Conservation (phyloP, 805 yeast genomes). For the Nakazawaea populi region DNA sequence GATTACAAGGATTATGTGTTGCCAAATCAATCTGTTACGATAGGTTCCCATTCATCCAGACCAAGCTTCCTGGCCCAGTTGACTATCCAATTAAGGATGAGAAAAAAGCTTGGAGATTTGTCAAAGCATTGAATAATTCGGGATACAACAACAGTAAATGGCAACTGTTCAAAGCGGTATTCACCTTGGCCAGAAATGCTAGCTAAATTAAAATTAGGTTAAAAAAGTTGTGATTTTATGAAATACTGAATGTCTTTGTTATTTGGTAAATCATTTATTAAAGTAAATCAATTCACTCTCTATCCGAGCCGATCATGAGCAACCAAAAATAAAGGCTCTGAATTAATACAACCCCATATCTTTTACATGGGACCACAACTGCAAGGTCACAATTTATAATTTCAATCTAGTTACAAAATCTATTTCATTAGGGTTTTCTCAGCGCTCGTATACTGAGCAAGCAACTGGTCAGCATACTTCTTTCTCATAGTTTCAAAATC, state of each 20-base stretch:
- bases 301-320: too few species aligned
- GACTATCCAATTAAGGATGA: constrained; percentile 88
- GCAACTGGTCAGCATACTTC: constrained; percentile 51
- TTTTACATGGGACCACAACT: too few species aligned
- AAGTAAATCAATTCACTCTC: too few species aligned
- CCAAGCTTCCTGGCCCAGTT: constrained; percentile 79
- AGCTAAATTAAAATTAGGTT: constrained; percentile 7
- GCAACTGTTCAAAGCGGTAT: constrained; percentile 55
- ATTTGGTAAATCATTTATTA: too few species aligned
- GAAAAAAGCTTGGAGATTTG: constrained; percentile 84
- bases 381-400: too few species aligned
- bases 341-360: too few species aligned
- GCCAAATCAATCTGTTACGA: constrained; percentile 88
- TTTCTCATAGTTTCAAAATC: constrained; percentile 71
- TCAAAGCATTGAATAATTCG: constrained; percentile 71
- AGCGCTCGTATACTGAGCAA: constrained; percentile 47
- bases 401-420: background rate
- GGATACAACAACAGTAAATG: constrained; percentile 76
- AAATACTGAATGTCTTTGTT: background rate
- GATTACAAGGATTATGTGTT: constrained; percentile 81
- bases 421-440: constrained; percentile 32
- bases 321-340: too few species aligned
- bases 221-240: background rate
- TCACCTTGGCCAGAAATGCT: constrained; percentile 46
- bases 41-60: constrained; percentile 68